phyloP scores from a whole-genome alignment of 331 rosid species.

The Acacia concinna region DNA sequence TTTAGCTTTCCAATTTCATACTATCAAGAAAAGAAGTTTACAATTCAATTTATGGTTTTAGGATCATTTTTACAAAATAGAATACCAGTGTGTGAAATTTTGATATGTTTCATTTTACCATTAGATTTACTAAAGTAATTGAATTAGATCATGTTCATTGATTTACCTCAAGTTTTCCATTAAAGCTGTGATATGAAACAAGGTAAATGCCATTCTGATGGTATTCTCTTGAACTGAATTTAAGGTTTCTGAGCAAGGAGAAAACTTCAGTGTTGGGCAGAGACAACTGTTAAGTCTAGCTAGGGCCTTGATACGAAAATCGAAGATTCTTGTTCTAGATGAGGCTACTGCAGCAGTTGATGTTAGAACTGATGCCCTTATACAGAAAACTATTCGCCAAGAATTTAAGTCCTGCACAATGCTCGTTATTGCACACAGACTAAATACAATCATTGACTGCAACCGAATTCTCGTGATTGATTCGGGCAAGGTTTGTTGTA shows the following conservation, averaged over 20 bases:
- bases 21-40: background rate
- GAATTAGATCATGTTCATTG: background rate
- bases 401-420: conserved; percentile 83
- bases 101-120: background rate
- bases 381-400: conserved; percentile 81
- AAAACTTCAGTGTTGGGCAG: conserved; percentile 93
- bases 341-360: conserved; percentile 96
- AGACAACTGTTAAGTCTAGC: conserved; percentile 84
- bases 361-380: conserved; percentile 82
- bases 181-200: background rate
- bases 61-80: background rate
- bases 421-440: conserved; percentile 86
- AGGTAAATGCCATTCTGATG: background rate
- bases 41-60: background rate
- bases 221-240: conserved; percentile 15
- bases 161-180: background rate
- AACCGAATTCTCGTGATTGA: conserved; percentile 70
- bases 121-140: background rate
- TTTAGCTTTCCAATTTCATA: background rate
- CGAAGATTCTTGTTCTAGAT: conserved; percentile 84
- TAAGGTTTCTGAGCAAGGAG: conserved; percentile 90
- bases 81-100: background rate
- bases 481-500: conserved; percentile 63
- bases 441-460: conserved; percentile 82
- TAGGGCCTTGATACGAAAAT: conserved; percentile 80